Evolutionary conservation across 805 yeast genomes (phyloP).

Genomic region (Lipomyces orientalis): DNA sequence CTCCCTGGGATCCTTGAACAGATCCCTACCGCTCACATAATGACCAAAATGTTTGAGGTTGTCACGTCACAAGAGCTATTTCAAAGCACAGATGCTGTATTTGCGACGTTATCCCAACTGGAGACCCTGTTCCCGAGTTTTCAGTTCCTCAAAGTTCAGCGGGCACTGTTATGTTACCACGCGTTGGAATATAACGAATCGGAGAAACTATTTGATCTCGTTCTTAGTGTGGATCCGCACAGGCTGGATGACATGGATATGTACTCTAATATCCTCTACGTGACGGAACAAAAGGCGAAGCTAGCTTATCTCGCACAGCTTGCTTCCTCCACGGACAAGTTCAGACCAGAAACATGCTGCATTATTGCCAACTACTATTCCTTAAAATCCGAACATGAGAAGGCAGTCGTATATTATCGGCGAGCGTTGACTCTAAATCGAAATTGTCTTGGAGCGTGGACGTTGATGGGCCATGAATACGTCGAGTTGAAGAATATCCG

Average conservation of each 20-base stretch:
- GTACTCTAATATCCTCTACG: conserved; percentile 92
- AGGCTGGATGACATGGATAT: conserved; percentile 89
- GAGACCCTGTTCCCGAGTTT: conserved; percentile 70
- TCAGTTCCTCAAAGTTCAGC: conserved; percentile 75
- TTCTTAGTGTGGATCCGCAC: conserved; percentile 76
- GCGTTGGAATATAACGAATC: conserved; percentile 84
- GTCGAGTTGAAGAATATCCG: conserved; percentile 95
- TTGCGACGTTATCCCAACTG: conserved; percentile 56
- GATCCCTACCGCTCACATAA: conserved; percentile 35
- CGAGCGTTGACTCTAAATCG: conserved; percentile 84
- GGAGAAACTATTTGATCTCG: conserved; percentile 75
- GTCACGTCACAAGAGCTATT: conserved; percentile 77
- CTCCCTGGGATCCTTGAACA: conserved; percentile 21
- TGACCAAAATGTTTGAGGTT: conserved; percentile 66
- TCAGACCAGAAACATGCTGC: conserved; percentile 93
- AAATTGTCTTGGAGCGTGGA: conserved; percentile 90
- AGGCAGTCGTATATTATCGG: conserved; percentile 89
- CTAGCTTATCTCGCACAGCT: conserved; percentile 85
- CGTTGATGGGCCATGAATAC: conserved; percentile 98
- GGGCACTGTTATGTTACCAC: conserved; percentile 81
- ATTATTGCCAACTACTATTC: conserved; percentile 93
- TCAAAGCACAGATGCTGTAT: conserved; percentile 60
- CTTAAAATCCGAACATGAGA: conserved; percentile 89
- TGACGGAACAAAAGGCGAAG: conserved; percentile 86
- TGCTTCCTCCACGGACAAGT: conserved; percentile 79